Evolutionary conservation across 805 yeast genomes (phyloP).

Genomic region (Myxozyma mucilagina): DNA sequence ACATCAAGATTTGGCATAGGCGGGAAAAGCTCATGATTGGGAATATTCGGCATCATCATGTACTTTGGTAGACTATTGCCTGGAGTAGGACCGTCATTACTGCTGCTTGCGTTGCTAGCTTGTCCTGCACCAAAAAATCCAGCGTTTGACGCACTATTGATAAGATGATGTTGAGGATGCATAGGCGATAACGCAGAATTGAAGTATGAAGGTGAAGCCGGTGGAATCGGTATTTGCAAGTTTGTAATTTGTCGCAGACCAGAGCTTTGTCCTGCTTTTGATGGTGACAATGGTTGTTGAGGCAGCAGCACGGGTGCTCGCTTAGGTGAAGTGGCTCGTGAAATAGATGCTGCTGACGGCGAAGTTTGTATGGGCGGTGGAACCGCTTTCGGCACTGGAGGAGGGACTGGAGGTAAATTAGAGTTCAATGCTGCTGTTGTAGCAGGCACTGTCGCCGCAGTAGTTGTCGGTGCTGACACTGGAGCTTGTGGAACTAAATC

Average conservation of each 20-base stretch:
- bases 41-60: neutral
- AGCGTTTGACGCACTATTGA: neutral
- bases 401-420: neutral
- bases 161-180: neutral
- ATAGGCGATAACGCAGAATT: conserved; percentile 4
- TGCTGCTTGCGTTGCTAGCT: neutral
- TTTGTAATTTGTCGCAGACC: conserved; percentile 13
- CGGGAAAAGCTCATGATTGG: conserved; percentile 24
- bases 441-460: neutral
- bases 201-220: conserved; percentile 19
- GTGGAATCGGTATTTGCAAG: conserved; percentile 29
- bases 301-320: conserved; percentile 4
- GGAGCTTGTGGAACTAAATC: conserved; percentile 2
- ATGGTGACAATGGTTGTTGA: conserved; percentile 10
- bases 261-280: neutral
- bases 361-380: neutral
- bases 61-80: neutral
- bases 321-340: conserved; percentile 19
- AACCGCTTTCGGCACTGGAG: neutral
- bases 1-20: conserved; percentile 21
- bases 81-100: neutral
- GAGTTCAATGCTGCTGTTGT: neutral
- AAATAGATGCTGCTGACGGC: neutral
- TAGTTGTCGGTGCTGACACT: neutral
- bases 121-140: neutral